Evolutionary conservation across 1,139 yeast species (phyloP).

Genomic region (Tardiomyces depauwii): DNA sequence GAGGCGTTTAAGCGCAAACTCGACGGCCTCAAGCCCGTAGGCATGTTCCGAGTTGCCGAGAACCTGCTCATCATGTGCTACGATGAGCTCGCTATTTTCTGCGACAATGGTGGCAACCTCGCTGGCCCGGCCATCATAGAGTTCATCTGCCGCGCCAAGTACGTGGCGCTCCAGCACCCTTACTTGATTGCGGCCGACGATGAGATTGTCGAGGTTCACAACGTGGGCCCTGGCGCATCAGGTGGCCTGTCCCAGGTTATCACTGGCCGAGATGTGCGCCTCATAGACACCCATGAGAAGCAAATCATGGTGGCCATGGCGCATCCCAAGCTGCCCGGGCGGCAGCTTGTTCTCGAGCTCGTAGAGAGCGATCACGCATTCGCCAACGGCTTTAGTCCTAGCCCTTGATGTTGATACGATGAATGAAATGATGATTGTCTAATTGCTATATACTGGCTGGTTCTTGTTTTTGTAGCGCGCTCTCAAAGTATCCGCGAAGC

Average conservation of each 20-base stretch:
- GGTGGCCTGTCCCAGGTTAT: constrained; percentile 60
- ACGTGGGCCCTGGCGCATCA: constrained; percentile 30
- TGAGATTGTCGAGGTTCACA: constrained; percentile 60
- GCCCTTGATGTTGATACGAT: too few relatives aligned
- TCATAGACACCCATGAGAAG: constrained; percentile 35
- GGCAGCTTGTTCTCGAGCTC: constrained; percentile 41
- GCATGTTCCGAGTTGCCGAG: constrained; percentile 49
- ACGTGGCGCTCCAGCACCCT: constrained; percentile 46
- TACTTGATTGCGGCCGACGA: constrained; percentile 53
- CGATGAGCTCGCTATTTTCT: constrained; percentile 60
- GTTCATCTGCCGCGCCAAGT: constrained; percentile 51
- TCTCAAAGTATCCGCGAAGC: too few relatives aligned
- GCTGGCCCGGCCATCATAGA: constrained; percentile 46
- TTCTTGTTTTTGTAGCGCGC: too few relatives aligned
- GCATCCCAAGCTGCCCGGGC: constrained; percentile 55
- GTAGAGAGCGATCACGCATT: constrained; percentile 22
- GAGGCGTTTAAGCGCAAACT: not conserved
- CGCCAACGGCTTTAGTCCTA: too few relatives aligned
- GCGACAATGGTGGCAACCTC: constrained; percentile 55
- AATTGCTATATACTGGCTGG: too few relatives aligned
- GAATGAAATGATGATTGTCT: too few relatives aligned
- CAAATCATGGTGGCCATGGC: constrained; percentile 48
- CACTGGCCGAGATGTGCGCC: constrained; percentile 50
- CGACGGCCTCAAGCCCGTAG: constrained; percentile 36
- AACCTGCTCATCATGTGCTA: constrained; percentile 55